A percentile compares a stretch with the other conserved stretches of the same genome.
These are phyloP conservation scores for Rhodotorula sphaerocarpa DNA, from an alignment of 768 basidiomycete species.

Conservation along the genomic window DNA sequence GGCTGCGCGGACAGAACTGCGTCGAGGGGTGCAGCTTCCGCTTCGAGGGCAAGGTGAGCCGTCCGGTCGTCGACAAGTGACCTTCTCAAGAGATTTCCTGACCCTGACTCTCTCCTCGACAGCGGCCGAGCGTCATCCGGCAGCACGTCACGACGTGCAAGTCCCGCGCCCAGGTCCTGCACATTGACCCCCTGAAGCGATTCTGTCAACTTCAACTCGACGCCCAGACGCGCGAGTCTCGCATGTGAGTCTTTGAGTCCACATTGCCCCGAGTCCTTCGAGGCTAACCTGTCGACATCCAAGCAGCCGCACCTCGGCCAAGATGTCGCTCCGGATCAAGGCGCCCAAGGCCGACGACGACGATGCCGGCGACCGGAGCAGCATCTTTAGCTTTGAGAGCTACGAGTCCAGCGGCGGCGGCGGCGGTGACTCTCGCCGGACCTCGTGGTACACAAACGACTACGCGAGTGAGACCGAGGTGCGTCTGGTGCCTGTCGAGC, in stretches of 20 bases:
- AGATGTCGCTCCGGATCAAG: background rate
- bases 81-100: too few relatives aligned
- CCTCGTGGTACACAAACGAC: background rate
- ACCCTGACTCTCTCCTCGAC: background rate
- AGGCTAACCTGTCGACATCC: background rate
- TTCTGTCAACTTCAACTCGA: conserved; percentile 24
- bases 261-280: background rate
- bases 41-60: conserved; percentile 13
- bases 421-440: background rate
- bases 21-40: conserved; percentile 20
- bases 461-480: background rate
- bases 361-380: background rate
- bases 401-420: background rate
- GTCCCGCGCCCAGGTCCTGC: background rate
- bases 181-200: conserved; percentile 15
- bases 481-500: background rate
- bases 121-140: conserved; percentile 26
- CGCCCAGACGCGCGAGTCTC: conserved; percentile 2
- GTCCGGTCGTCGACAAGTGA: background rate
- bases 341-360: background rate
- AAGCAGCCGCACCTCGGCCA: background rate
- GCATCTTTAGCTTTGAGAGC: conserved; percentile 9
- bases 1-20: conserved; percentile 19
- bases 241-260: background rate
- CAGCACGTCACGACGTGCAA: conserved; percentile 24